phyloP scores from a whole-genome alignment of 2,329 filamentous ascomycete species.

The Colletotrichum musae region DNA sequence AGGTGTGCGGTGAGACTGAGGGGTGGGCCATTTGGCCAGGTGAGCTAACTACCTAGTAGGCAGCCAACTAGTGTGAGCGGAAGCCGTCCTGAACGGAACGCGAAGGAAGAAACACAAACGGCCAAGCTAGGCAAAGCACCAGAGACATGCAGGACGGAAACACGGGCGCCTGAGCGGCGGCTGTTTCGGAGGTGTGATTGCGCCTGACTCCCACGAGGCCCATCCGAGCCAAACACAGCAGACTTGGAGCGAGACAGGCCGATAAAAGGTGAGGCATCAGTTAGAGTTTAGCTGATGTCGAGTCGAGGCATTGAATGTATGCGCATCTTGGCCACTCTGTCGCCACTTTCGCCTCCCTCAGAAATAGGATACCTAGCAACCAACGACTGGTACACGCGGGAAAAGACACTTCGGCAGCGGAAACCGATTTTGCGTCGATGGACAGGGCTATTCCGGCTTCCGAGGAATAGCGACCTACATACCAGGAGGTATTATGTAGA shows the following conservation, averaged over 20 bases:
- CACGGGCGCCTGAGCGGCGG: conserved; percentile 36
- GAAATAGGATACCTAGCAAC: neutral
- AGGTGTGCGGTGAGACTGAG: neutral
- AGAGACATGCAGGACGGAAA: conserved; percentile 35
- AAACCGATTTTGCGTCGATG: conserved; percentile 20
- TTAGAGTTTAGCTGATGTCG: conserved; percentile 38
- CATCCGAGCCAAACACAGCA: conserved; percentile 23
- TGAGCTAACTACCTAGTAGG: too few relatives aligned
- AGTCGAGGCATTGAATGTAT: conserved; percentile 37
- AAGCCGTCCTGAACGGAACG: conserved; percentile 5
- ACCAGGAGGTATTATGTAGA: neutral
- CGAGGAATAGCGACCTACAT: neutral
- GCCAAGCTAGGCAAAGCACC: conserved; percentile 19
- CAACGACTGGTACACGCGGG: neutral
- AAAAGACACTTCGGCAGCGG: conserved; percentile 16
- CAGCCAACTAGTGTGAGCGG: neutral
- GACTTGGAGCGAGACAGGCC: conserved; percentile 19
- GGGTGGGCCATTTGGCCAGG: neutral
- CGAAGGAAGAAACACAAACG: conserved; percentile 28
- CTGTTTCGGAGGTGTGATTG: conserved; percentile 37
- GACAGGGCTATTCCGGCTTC: conserved; percentile 14
- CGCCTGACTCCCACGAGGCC: conserved; percentile 29
- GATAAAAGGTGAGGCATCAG: conserved; percentile 32
- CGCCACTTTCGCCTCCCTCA: conserved; percentile 15
- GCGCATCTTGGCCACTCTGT: conserved; percentile 32